Conservation (phyloP, 2,329 filamentous ascomycete species). For the Clarireedia monteithiana region DNA sequence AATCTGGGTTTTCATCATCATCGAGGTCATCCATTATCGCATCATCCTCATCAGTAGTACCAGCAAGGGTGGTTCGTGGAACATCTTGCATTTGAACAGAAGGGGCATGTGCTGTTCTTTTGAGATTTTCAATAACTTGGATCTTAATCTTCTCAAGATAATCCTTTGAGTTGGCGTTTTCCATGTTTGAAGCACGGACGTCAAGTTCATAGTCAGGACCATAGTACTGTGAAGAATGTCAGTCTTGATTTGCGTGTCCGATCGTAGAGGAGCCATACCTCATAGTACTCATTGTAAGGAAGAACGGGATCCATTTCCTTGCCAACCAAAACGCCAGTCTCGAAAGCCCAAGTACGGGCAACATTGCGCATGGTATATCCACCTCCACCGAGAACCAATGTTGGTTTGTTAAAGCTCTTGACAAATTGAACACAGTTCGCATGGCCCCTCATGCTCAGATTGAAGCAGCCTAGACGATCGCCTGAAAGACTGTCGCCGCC, state of each 20-base stretch:
- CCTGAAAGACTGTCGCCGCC: slow-evolving; percentile 92
- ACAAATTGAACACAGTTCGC: slow-evolving; percentile 90
- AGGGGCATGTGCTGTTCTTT: slow-evolving; percentile 77
- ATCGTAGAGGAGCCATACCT: slow-evolving; percentile 45
- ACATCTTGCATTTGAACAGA: slow-evolving; percentile 87
- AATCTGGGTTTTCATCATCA: slow-evolving; percentile 79
- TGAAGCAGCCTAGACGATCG: slow-evolving; percentile 92
- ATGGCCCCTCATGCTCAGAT: slow-evolving; percentile 92
- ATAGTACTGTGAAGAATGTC: slow-evolving; percentile 58
- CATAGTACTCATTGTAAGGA: slow-evolving; percentile 95
- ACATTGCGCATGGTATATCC: slow-evolving; percentile 98
- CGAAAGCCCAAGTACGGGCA: slow-evolving; percentile 92
- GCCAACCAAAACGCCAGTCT: slow-evolving; percentile 84
- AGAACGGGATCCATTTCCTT: slow-evolving; percentile 74
- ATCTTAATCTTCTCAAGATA: slow-evolving; percentile 78
- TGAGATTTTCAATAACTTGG: slow-evolving; percentile 76
- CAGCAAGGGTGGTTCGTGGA: slow-evolving; percentile 52
- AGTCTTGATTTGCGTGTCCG: slow-evolving; percentile 30
- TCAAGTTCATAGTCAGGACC: slow-evolving; percentile 86
- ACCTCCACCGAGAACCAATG: slow-evolving; percentile 89
- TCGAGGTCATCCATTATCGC: slow-evolving; percentile 63
- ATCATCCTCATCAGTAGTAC: slow-evolving; percentile 60
- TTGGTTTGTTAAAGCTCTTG: slow-evolving; percentile 75
- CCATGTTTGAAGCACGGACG: slow-evolving; percentile 79
- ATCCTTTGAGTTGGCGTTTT: slow-evolving; percentile 79